A percentile compares a stretch with the other conserved stretches of the same genome.
Evolutionary conservation across 768 basidiomycete genomes (phyloP).

Genomic region (Phanerochaete sordida): DNA sequence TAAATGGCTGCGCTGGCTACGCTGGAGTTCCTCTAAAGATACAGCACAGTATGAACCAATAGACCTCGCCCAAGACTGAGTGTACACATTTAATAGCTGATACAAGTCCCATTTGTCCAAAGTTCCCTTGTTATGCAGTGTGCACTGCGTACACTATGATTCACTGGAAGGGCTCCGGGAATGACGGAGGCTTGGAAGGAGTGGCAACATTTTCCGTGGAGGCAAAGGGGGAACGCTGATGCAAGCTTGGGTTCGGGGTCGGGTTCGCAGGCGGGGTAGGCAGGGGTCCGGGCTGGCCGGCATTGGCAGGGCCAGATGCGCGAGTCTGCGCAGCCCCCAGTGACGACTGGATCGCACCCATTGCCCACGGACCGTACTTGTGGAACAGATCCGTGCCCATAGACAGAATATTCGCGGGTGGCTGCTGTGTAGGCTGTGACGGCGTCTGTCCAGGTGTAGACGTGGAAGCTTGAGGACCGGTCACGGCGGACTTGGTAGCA

Average conservation of each 20-base stretch:
- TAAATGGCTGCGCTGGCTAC: conserved; percentile 9
- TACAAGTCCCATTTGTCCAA: background rate
- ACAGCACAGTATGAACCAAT: conserved; percentile 9
- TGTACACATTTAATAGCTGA: background rate
- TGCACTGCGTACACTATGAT: background rate
- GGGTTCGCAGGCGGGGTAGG: conserved; percentile 2
- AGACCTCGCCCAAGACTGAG: conserved; percentile 14
- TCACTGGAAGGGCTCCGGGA: conserved; percentile 14
- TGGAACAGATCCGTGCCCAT: conserved; percentile 9
- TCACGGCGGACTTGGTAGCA: conserved; percentile 27
- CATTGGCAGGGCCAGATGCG: background rate
- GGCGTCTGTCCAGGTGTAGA: background rate
- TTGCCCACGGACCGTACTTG: conserved; percentile 12
- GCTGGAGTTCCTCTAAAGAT: background rate
- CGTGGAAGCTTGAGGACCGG: conserved; percentile 14
- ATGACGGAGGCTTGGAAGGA: conserved; percentile 23
- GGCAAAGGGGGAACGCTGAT: conserved; percentile 2
- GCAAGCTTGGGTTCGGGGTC: conserved; percentile 1
- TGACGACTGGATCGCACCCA: conserved; percentile 6
- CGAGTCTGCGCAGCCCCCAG: background rate
- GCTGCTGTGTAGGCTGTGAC: background rate
- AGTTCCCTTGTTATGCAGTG: background rate
- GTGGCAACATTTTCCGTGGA: conserved; percentile 10
- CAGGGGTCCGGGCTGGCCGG: background rate
- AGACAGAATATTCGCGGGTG: conserved; percentile 2